Base-by-base conservation (phyloP, 2,329 filamentous ascomycete species). In the Ascochyta rabiei region DNA sequence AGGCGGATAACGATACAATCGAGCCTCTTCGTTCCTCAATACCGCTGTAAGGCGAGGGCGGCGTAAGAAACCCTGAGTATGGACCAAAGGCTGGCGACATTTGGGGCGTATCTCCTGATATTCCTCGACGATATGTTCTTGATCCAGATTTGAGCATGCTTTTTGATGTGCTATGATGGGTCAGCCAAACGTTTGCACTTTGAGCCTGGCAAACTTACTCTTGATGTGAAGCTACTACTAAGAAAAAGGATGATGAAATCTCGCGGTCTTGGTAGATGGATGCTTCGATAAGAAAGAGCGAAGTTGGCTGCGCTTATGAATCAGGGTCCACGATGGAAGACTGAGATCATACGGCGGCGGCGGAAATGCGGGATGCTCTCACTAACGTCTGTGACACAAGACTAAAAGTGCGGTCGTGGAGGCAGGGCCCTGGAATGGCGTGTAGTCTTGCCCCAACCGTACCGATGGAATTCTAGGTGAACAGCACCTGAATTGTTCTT, bases 341-440 rank as follows among this genome's bases (percentile, higher is more conserved):
- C 48, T 34, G 51, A 45, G 61, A 56, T 57, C 53, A 55, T 45
- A 42, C 59, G 57, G 50, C 52, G 55, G 68, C 63, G 59, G 67
- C 64, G 58, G 69, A 59, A 56, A 59, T 59, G 56, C 54, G 53
- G 49, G 55, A 59, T 39, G 40, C 40, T 60, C 57, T 50, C 56
- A 70, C 67, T 69, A 64, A 66, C 59, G 57, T 56, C 49, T 62
- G 70, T 74, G 67, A 51, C 66, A 72, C 51, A 37, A 70, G 68
- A 51, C 60, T 63, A 65, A 59, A 63, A 57, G 58, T 66, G 69
- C 68, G 64, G 61, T 67, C 67, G 64, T 62, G 52, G 61, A 65
- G 63, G 66, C 64, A 72, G 67, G 69, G 69, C 63, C 61, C 56
- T 63, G 68, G 71, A 74, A 74, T 74, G 71, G 61, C 60, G 63